Conservation (phyloP, 2,329 filamentous ascomycete genomes). For the Leptoxyphium fumago region DNA sequence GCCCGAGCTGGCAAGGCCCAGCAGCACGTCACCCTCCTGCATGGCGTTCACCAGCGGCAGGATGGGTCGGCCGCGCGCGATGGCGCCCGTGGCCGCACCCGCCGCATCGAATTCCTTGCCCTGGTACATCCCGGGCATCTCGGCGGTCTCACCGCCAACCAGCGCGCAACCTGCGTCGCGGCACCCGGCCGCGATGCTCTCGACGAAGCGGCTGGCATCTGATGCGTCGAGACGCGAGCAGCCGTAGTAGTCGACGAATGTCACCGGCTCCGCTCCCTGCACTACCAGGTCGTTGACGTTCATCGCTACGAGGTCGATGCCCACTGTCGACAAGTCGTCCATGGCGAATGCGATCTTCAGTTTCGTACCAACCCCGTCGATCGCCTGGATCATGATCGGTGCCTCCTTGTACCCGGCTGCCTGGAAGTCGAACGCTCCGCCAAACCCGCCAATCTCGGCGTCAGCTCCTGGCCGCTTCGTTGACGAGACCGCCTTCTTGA, state of each 20-base stretch:
- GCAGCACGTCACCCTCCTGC: constrained; percentile 66
- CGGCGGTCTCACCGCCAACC: constrained; percentile 93
- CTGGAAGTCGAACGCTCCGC: constrained; percentile 68
- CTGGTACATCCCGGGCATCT: constrained; percentile 93
- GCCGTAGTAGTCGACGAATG: constrained; percentile 97
- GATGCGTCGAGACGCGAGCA: constrained; percentile 74
- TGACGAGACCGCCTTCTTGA: constrained; percentile 77
- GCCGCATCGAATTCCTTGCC: constrained; percentile 85
- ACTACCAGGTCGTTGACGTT: constrained; percentile 97
- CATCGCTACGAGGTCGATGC: constrained; percentile 95
- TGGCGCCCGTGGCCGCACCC: constrained; percentile 76
- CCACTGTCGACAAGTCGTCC: constrained; percentile 83
- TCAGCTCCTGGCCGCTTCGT: constrained; percentile 78
- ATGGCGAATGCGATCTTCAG: constrained; percentile 88
- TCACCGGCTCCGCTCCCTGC: constrained; percentile 84
- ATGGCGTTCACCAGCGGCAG: constrained; percentile 66
- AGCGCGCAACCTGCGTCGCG: constrained; percentile 72
- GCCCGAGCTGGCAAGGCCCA: constrained; percentile 74
- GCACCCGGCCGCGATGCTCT: constrained; percentile 81
- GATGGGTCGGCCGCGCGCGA: constrained; percentile 48
- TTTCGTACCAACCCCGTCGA: constrained; percentile 94
- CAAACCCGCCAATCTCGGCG: constrained; percentile 89
- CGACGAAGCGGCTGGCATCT: constrained; percentile 70
- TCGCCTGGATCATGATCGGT: constrained; percentile 80
- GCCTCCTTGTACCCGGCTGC: constrained; percentile 58